Evolutionary conservation across 2,329 filamentous ascomycete genomes (phyloP).

Genomic region (Alternaria consortialis): DNA sequence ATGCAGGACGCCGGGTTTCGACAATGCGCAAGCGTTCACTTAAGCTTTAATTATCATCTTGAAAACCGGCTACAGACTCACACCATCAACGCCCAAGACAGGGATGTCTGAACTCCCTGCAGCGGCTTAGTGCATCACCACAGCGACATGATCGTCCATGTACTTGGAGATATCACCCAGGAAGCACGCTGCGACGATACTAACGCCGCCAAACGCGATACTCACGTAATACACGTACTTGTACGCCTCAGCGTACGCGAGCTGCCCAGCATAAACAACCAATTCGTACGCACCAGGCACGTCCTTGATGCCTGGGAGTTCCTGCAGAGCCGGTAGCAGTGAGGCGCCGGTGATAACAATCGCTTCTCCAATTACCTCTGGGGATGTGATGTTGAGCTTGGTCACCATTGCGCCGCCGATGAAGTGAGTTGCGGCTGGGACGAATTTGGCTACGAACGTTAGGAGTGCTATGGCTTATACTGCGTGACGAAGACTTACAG

Average conservation of each 20-base stretch:
- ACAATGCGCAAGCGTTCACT: neutral
- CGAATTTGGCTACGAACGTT: conserved; percentile 29
- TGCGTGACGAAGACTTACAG: conserved; percentile 6
- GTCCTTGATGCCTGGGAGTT: conserved; percentile 58
- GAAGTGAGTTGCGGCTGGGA: conserved; percentile 32
- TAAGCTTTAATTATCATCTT: neutral
- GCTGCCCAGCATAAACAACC: conserved; percentile 64
- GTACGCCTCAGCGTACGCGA: conserved; percentile 67
- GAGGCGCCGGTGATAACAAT: conserved; percentile 54
- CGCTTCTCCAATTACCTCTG: conserved; percentile 60
- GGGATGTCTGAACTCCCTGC: neutral
- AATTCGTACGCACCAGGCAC: conserved; percentile 42
- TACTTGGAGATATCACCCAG: conserved; percentile 64
- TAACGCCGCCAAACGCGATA: conserved; percentile 67
- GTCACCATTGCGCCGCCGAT: conserved; percentile 57
- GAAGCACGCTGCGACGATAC: conserved; percentile 65
- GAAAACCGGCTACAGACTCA: neutral
- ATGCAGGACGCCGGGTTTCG: neutral
- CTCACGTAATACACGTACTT: conserved; percentile 69
- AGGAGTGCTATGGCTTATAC: neutral
- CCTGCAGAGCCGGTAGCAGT: conserved; percentile 58
- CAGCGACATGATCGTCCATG: conserved; percentile 38
- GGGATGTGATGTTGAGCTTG: conserved; percentile 58
- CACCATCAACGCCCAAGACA: neutral
- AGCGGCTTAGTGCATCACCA: conserved; percentile 20